Base-by-base conservation (phyloP, 768 basidiomycete genomes). In the Clavulina sp. region DNA sequence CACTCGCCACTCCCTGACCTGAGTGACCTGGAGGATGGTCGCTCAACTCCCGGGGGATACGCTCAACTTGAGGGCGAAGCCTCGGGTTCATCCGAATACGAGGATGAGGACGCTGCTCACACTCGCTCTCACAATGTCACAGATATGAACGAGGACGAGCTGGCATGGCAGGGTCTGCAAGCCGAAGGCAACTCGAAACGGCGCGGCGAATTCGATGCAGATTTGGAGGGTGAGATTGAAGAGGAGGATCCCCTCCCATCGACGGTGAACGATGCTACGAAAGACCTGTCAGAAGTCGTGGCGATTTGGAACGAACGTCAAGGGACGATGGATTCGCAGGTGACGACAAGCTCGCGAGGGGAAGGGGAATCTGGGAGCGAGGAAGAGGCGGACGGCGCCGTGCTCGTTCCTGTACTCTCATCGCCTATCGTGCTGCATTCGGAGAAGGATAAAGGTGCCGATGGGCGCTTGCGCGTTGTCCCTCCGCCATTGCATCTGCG, bases 211-310 rank as follows among this genome's bases (percentile, higher is more conserved):
- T 26, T 46, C 13, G 26, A 46, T 28, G 43, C 43, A 13, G 9
- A 13, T 16, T 46, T 46, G 43, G 43, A 46, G 9, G 43, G 43
- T 24, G 9, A 16, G 16, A 46, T 46, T 24, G 16, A 16, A 26
- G 43, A 46, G 26, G 26, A 9, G 9, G 43, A 46, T 26, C 43
- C 43, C 24, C 13, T 46, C 26, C n/a, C n/a, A n/a, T n/a, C n/a
- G n/a, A 24, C 13, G 9, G 43, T 46, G 13, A 58, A 52, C 30
- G 69, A 70, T 44, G 58, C 68, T 5, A 57, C 57, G 5, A 65
- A 66, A 21, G 58, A 59, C 33, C 51, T 44, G 32, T 58, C 53
- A 31, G 58, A 59, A 24, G 58, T 59, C 24, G 36, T 58, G 26
- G 48, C 33, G 24, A 36, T 56, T 18, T 58, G 58, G 58, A 54